These are phyloP conservation scores for Cytospora paraplurivora DNA, from an alignment of 2,329 filamentous ascomycete genomes.

Conservation along the genomic window DNA sequence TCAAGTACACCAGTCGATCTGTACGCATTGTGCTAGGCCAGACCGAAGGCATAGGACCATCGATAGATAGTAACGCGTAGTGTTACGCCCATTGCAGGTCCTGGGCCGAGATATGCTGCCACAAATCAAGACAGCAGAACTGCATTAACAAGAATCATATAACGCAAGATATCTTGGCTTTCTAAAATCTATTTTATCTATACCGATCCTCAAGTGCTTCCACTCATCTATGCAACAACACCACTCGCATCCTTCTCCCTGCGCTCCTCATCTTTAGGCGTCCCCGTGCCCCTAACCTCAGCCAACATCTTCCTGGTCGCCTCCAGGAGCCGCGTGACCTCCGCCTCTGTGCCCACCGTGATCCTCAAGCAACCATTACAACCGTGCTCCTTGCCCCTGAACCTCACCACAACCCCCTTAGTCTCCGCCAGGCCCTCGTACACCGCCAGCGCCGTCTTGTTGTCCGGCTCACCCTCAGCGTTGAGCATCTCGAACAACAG, in stretches of 20 bases:
- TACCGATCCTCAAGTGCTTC: not conserved
- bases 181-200: slow-evolving; percentile 16
- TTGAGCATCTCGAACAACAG: slow-evolving; percentile 87
- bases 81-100: not conserved
- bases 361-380: slow-evolving; percentile 88
- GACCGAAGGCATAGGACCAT: not conserved
- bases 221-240: slow-evolving; percentile 39
- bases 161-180: not conserved
- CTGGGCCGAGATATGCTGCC: not conserved
- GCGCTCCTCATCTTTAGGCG: slow-evolving; percentile 38
- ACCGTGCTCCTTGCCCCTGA: slow-evolving; percentile 88
- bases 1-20: not conserved
- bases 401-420: slow-evolving; percentile 88
- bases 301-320: slow-evolving; percentile 59
- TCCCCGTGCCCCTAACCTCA: slow-evolving; percentile 45
- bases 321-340: slow-evolving; percentile 76
- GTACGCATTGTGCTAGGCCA: not conserved
- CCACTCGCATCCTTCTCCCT: slow-evolving; percentile 41
- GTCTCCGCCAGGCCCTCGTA: slow-evolving; percentile 86
- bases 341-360: slow-evolving; percentile 86
- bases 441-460: slow-evolving; percentile 72
- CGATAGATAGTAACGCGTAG: not conserved
- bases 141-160: not conserved
- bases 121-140: not conserved
- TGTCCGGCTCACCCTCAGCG: slow-evolving; percentile 72